Evolutionary conservation across 2,329 filamentous ascomycete species (phyloP).

Genomic region (Hirsutella rhossiliensis): DNA sequence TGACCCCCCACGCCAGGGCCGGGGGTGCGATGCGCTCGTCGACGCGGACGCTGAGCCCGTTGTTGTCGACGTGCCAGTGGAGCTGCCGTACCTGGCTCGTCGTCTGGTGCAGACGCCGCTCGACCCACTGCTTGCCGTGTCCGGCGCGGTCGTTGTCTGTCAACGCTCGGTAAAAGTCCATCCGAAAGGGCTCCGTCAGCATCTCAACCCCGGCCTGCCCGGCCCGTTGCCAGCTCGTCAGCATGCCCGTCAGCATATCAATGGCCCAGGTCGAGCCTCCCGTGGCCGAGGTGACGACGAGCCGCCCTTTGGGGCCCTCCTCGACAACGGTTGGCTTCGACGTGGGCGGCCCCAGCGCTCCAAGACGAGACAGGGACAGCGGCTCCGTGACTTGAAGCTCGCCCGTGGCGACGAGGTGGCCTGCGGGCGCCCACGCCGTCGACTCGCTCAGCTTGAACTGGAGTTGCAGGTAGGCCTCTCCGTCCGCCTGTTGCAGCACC

Average conservation of each 20-base stretch:
- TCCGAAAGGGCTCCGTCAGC: conserved; percentile 29
- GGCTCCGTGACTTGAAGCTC: conserved; percentile 29
- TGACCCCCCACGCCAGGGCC: conserved; percentile 47
- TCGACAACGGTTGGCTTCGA: conserved; percentile 12
- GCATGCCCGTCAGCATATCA: conserved; percentile 27
- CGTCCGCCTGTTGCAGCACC: conserved; percentile 9
- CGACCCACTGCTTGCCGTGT: conserved; percentile 46
- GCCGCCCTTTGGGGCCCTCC: conserved; percentile 5
- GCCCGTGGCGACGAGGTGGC: conserved; percentile 39
- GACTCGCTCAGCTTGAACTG: conserved; percentile 29
- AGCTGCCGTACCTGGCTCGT: conserved; percentile 26
- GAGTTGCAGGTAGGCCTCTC: conserved; percentile 35
- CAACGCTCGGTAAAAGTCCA: conserved; percentile 51
- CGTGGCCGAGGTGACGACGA: conserved; percentile 22
- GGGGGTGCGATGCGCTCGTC: conserved; percentile 47
- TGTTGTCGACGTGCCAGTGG: conserved; percentile 17
- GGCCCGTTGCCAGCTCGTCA: conserved; percentile 28
- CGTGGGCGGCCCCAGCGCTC: conserved; percentile 6
- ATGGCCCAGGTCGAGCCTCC: conserved; percentile 29
- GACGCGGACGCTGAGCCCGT: conserved; percentile 28
- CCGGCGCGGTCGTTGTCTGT: conserved; percentile 53
- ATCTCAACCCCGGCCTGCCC: conserved; percentile 20
- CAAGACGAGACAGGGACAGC: conserved; percentile 12
- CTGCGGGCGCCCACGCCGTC: conserved; percentile 38
- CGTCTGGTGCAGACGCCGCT: conserved; percentile 32